Evolutionary conservation across 2,329 filamentous ascomycete species (phyloP).

Genomic region (Penicillium fuscoglaucum): DNA sequence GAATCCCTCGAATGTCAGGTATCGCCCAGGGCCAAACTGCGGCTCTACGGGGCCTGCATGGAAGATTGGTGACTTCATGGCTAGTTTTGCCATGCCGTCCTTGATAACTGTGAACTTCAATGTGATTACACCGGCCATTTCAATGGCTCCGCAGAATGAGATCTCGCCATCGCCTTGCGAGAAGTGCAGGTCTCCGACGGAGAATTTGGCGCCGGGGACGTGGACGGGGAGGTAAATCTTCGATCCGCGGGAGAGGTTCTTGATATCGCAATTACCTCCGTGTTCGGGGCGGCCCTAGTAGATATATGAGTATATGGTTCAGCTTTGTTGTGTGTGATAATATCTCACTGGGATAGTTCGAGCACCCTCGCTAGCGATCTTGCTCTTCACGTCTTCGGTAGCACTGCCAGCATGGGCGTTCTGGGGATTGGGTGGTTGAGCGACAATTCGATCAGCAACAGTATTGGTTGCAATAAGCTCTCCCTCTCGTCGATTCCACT

Average conservation of each 20-base stretch:
- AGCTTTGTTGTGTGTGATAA: neutral
- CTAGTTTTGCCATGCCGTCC: constrained; percentile 70
- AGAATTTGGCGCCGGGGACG: constrained; percentile 83
- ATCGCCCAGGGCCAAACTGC: constrained; percentile 77
- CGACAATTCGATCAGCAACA: constrained; percentile 69
- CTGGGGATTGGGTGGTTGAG: constrained; percentile 70
- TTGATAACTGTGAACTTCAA: constrained; percentile 89
- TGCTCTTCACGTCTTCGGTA: constrained; percentile 58
- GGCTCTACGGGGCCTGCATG: constrained; percentile 84
- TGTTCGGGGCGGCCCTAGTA: constrained; percentile 70
- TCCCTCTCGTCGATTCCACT: constrained; percentile 81
- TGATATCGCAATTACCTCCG: constrained; percentile 90
- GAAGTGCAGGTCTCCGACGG: constrained; percentile 85
- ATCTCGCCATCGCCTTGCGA: constrained; percentile 89
- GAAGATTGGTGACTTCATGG: constrained; percentile 81
- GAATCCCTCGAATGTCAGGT: constrained; percentile 87
- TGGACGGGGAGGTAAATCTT: constrained; percentile 89
- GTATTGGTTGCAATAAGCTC: constrained; percentile 71
- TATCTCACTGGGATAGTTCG: constrained; percentile 69
- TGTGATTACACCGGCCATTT: constrained; percentile 90
- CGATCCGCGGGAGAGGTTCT: constrained; percentile 75
- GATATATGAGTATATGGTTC: neutral
- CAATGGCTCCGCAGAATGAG: constrained; percentile 84
- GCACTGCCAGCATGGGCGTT: constrained; percentile 73
- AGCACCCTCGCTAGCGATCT: constrained; percentile 75